phyloP scores from a whole-genome alignment of 305 asterid species.

The Ilex paraguariensis region DNA sequence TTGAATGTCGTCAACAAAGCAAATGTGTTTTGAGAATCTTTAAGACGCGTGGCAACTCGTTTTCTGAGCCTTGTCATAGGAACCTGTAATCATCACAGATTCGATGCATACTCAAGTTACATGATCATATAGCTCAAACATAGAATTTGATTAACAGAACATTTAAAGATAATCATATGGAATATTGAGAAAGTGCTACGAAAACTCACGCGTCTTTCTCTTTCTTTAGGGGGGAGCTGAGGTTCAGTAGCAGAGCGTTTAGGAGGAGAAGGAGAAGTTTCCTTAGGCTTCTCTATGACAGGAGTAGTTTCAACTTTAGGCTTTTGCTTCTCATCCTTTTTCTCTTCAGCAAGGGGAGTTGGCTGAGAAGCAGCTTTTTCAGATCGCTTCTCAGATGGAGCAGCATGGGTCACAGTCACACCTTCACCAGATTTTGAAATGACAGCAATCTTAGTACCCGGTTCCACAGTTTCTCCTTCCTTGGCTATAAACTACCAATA shows the following conservation, averaged over 20 bases:
- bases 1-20: slow-evolving; percentile 94
- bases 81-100: slow-evolving; percentile 45
- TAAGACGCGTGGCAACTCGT: slow-evolving; percentile 87
- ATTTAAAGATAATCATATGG: too few species aligned
- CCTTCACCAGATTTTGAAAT: slow-evolving; percentile 92
- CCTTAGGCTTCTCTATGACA: slow-evolving; percentile 44
- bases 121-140: not conserved
- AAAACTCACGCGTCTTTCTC: slow-evolving; percentile 83
- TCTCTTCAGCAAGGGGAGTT: slow-evolving; percentile 43
- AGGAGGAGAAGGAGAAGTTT: slow-evolving; percentile 48
- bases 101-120: slow-evolving; percentile 9
- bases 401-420: slow-evolving; percentile 50
- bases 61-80: slow-evolving; percentile 98
- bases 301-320: slow-evolving; percentile 53
- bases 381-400: slow-evolving; percentile 76
- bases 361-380: slow-evolving; percentile 51
- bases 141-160: too few species aligned
- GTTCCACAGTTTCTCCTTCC: slow-evolving; percentile 98
- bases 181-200: not conserved
- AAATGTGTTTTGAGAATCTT: slow-evolving; percentile 97
- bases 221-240: slow-evolving; percentile 94
- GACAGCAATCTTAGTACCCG: slow-evolving; percentile 85
- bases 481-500: slow-evolving; percentile 63
- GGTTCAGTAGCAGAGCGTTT: slow-evolving; percentile 72
- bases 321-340: slow-evolving; percentile 50